Evolutionary conservation across 2,329 filamentous ascomycete genomes (phyloP).

Genomic region (Diaporthe longicolla): DNA sequence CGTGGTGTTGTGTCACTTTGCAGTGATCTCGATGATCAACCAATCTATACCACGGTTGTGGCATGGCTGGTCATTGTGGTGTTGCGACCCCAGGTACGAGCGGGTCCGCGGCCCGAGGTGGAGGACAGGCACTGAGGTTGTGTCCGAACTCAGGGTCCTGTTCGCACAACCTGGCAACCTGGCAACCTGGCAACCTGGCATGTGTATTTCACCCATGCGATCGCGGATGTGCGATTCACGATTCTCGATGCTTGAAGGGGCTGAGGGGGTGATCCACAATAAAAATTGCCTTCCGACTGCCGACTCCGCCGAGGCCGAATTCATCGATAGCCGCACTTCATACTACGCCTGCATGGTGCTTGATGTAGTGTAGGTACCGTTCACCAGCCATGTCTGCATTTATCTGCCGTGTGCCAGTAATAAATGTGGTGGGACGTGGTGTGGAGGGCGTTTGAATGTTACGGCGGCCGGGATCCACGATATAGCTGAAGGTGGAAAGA

Average conservation of each 20-base stretch:
- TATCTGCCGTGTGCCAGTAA: neutral
- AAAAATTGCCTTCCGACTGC: neutral
- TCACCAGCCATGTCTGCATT: neutral
- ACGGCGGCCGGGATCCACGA: neutral
- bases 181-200: neutral
- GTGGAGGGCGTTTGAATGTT: neutral
- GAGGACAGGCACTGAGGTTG: conserved; percentile 2
- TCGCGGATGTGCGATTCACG: conserved; percentile 24
- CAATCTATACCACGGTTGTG: neutral
- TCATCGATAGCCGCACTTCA: conserved; percentile 5
- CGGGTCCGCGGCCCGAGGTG: conserved; percentile 30
- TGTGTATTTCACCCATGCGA: conserved; percentile 17
- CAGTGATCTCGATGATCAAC: neutral
- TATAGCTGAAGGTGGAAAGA: neutral
- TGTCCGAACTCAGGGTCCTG: conserved; percentile 27
- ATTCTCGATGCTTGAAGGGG: conserved; percentile 4
- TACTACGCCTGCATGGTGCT: conserved; percentile 1
- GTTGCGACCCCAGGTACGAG: conserved; percentile 20
- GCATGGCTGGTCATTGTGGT: conserved; percentile 22
- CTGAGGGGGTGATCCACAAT: conserved; percentile 7
- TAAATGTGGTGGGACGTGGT: neutral
- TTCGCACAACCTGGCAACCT: no score
- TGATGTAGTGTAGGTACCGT: neutral
- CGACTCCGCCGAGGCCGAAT: conserved; percentile 14
- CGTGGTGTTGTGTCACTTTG: conserved; percentile 11